Base-by-base conservation (phyloP, 345 rosid genomes). In the Brassica carinata region DNA sequence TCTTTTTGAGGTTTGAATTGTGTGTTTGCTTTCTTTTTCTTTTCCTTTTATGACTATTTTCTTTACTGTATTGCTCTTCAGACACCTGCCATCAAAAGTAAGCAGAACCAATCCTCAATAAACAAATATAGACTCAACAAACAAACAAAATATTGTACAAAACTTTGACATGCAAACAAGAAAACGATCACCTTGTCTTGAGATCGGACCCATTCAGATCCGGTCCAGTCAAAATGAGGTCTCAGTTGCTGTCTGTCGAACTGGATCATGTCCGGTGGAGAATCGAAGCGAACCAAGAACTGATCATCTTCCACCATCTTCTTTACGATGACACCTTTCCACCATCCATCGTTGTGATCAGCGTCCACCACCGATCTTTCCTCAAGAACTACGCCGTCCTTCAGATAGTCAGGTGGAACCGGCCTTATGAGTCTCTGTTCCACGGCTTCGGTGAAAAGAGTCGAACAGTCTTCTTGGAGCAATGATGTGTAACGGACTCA, bases 301-400 rank as follows among this genome's bases (percentile, higher is more conserved):
- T 73, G 79, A 0, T 74, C 87, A 7, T 69, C 57, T 0, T 84
- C 38, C 6, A 5, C 85, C 14, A 64, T 57, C 14, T 26, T 68
- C 82, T 86, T 89, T 18, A 83, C 67, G 14, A 88, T 81, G 19
- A 87, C 64, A 27, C 96, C 96, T 15, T 79, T 83, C 87, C 90
- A 85, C 92, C 90, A 88, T 1, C 87, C 87, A 33, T 86, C 87
- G 53, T 78, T 82, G 59, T 77, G 80, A 30, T 72, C 55, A 0
- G 85, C 90, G 59, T 88, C 92, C 2, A 90, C 90, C 17, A 83
- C 69, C 7, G 81, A 83, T 15, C 81, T 77, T 31, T 71, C 74
- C 73, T 85, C 81, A 13, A 87, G 83, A 48, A 23, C 71, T 18
- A 71, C 64, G 2, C 27, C 75, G 8, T 26, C 70, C 29, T 9